A percentile compares a stretch with the other conserved stretches of the same genome.
phyloP scores from a whole-genome alignment of 805 yeast genomes.

The Saccharomycopsis sp. region DNA sequence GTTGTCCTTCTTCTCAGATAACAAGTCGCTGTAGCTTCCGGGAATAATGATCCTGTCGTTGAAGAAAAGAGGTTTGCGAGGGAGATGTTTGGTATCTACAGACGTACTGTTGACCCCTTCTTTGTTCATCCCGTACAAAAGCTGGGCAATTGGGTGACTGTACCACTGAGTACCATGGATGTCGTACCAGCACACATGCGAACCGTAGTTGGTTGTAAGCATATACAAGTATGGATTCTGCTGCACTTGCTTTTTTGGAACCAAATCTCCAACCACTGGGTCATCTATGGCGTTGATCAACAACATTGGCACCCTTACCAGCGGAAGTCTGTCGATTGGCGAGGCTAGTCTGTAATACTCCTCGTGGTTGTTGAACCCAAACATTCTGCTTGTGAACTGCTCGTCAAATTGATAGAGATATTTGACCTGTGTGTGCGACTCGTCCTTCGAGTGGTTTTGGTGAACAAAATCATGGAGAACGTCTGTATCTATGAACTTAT shows the following conservation, averaged over 20 bases:
- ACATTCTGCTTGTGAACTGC: slow-evolving; percentile 53
- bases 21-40: slow-evolving; percentile 4
- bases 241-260: slow-evolving; percentile 47
- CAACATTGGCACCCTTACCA: slow-evolving; percentile 56
- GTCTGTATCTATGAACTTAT: slow-evolving; percentile 22
- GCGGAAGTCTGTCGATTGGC: slow-evolving; percentile 43
- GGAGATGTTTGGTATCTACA: slow-evolving; percentile 1
- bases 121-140: slow-evolving; percentile 32
- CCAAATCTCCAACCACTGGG: slow-evolving; percentile 53
- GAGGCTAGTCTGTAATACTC: slow-evolving; percentile 65
- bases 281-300: slow-evolving; percentile 66
- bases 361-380: slow-evolving; percentile 55
- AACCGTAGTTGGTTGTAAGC: slow-evolving; percentile 62
- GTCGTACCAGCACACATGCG: slow-evolving; percentile 77
- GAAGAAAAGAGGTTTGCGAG: background rate
- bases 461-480: slow-evolving; percentile 22
- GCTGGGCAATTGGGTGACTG: slow-evolving; percentile 41
- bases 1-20: background rate
- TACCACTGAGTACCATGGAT: slow-evolving; percentile 62
- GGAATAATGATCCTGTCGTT: slow-evolving; percentile 4
- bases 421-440: slow-evolving; percentile 23
- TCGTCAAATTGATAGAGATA: slow-evolving; percentile 55
- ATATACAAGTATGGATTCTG: slow-evolving; percentile 54
- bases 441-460: slow-evolving; percentile 17
- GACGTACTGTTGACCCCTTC: slow-evolving; percentile 20